Percentiles rank a stretch among this genome's conserved stretches.
Conservation (phyloP, 192 early-diverging fungal species). For the Coemansia sp. region DNA sequence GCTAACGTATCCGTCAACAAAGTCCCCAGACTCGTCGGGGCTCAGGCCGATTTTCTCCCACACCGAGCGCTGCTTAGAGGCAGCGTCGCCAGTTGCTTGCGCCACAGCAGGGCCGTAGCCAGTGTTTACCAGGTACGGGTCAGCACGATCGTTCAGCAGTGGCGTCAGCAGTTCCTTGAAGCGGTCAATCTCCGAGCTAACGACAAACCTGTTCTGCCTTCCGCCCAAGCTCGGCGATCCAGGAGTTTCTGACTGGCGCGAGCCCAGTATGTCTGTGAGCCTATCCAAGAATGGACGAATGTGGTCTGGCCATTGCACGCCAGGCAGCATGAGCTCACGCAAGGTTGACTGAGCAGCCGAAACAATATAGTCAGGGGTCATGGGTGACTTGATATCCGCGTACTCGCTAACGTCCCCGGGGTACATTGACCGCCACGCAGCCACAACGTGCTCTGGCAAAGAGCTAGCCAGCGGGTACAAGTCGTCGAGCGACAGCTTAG, state of each 20-base stretch:
- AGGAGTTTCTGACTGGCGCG: constrained; percentile 14
- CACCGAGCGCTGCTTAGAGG: constrained; percentile 13
- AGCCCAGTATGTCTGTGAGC: constrained; percentile 11
- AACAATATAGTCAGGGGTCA: constrained; percentile 25
- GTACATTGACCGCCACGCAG: constrained; percentile 33
- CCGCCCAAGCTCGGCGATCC: background rate
- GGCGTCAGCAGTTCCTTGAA: constrained; percentile 4
- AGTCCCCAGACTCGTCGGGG: constrained; percentile 39
- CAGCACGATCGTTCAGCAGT: background rate
- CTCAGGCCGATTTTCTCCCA: constrained; percentile 51
- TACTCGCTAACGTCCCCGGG: constrained; percentile 32
- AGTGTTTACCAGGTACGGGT: constrained; percentile 43
- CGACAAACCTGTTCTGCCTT: background rate
- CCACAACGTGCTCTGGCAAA: constrained; percentile 19
- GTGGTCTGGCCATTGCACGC: constrained; percentile 18
- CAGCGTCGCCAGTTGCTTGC: background rate
- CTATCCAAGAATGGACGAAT: constrained; percentile 28
- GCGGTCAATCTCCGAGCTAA: constrained; percentile 5
- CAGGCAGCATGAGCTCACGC: constrained; percentile 22
- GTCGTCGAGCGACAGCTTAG: constrained; percentile 44
- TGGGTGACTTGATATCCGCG: constrained; percentile 31
- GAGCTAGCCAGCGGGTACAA: constrained; percentile 35
- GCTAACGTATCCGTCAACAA: constrained; percentile 67
- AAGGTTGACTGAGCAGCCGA: constrained; percentile 23
- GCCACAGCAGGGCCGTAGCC: constrained; percentile 20